phyloP scores from a whole-genome alignment of 768 basidiomycete genomes.

The Boletus huronensis region DNA sequence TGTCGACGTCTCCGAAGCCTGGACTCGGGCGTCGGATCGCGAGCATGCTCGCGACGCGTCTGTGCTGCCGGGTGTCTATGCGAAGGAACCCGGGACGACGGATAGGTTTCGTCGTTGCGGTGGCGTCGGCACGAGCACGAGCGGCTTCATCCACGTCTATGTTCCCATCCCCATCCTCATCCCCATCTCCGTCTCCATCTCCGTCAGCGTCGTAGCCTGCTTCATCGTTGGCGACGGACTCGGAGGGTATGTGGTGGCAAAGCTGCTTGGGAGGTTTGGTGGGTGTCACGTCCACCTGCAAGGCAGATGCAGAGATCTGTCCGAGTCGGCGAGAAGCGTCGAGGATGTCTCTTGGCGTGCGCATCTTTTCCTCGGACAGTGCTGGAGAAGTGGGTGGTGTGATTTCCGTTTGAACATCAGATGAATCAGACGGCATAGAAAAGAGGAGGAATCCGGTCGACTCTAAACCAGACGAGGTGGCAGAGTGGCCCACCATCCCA shows the following conservation, averaged over 20 bases:
- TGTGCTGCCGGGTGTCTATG: constrained; percentile 24
- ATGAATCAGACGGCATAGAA: constrained; percentile 11
- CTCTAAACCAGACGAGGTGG: constrained; percentile 11
- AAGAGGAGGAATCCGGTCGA: constrained; percentile 11
- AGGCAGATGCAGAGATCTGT: background rate
- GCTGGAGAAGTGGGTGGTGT: constrained; percentile 22
- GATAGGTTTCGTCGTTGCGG: background rate
- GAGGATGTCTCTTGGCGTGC: constrained; percentile 10
- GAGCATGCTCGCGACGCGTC: constrained; percentile 27
- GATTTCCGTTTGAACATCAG: constrained; percentile 16
- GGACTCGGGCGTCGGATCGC: constrained; percentile 7
- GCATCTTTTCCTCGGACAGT: constrained; percentile 2
- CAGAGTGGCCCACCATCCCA: background rate
- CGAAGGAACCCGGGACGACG: constrained; percentile 20
- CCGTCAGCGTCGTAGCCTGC: constrained; percentile 26
- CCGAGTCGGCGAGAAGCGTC: constrained; percentile 13
- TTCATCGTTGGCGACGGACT: constrained; percentile 12
- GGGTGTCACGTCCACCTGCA: background rate
- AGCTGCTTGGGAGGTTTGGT: background rate
- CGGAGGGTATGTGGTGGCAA: background rate
- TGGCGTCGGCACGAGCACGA: background rate
- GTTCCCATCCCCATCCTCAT: constrained; percentile 3
- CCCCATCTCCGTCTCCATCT: background rate
- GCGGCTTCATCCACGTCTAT: background rate
- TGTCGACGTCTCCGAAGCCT: background rate